A percentile compares a stretch with the other conserved stretches of the same genome.
phyloP scores from a whole-genome alignment of 2,329 filamentous ascomycete species.

The Knufia fluminis region DNA sequence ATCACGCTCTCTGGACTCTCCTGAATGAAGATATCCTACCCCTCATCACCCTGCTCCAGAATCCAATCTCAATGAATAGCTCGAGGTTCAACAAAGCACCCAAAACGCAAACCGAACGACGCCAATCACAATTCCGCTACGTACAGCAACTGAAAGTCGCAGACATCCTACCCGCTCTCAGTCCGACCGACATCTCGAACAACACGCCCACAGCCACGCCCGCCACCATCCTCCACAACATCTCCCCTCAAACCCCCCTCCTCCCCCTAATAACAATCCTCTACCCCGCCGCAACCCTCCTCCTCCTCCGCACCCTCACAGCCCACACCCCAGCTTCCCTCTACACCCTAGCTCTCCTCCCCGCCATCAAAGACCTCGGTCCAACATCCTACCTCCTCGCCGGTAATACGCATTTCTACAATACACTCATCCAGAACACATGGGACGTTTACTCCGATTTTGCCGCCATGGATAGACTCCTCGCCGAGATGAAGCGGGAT shows the following conservation, averaged over 20 bases:
- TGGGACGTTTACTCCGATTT: slow-evolving; percentile 36
- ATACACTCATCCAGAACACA: slow-evolving; percentile 35
- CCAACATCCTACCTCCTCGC: slow-evolving; percentile 36
- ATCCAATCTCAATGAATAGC: no score
- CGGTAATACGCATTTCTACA: slow-evolving; percentile 34
- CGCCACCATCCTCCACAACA: slow-evolving; percentile 20
- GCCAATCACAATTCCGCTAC: background rate
- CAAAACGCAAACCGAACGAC: no score
- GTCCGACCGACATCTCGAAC: background rate
- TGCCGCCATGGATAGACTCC: slow-evolving; percentile 30
- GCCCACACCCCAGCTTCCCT: slow-evolving; percentile 33
- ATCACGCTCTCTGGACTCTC: slow-evolving; percentile 14
- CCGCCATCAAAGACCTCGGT: slow-evolving; percentile 33
- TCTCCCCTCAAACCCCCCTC: slow-evolving; percentile 27
- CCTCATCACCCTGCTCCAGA: slow-evolving; percentile 9
- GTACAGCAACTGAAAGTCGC: background rate
- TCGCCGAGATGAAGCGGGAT: slow-evolving; percentile 37
- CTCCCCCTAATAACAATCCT: slow-evolving; percentile 28
- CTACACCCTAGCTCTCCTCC: slow-evolving; percentile 32
- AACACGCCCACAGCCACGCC: background rate
- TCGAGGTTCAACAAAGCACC: no score
- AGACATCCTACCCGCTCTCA: background rate
- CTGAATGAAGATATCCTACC: slow-evolving; percentile 17
- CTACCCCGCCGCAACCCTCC: slow-evolving; percentile 34
- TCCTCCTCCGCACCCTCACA: slow-evolving; percentile 33